These are phyloP conservation scores for Pseudocercospora musae DNA, from an alignment of 2,329 filamentous ascomycete species.

Conservation along the genomic window DNA sequence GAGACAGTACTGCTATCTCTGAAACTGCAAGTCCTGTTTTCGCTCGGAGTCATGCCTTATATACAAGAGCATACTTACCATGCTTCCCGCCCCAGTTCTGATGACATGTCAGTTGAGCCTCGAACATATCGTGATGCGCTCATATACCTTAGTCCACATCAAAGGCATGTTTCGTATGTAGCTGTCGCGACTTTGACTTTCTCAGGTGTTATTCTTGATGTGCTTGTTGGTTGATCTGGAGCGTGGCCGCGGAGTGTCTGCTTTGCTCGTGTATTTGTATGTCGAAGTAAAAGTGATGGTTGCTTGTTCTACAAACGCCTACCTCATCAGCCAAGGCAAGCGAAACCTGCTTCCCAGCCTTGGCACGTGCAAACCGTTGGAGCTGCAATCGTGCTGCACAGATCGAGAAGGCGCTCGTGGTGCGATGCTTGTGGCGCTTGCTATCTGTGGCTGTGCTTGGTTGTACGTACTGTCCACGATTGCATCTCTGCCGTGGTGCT, in stretches of 20 bases:
- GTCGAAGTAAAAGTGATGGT: neutral
- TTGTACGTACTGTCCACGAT: neutral
- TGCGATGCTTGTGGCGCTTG: neutral
- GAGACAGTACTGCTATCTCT: too few species aligned
- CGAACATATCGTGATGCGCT: neutral
- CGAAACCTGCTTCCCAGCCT: neutral
- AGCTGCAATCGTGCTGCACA: neutral
- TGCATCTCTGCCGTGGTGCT: neutral
- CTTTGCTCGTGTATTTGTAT: neutral
- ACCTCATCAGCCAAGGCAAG: neutral
- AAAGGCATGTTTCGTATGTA: slow-evolving; percentile 39
- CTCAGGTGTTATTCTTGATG: neutral
- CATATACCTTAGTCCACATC: slow-evolving; percentile 44
- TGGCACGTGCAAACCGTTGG: neutral
- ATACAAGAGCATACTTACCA: too few species aligned
- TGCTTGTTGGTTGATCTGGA: neutral
- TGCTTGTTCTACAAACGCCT: neutral
- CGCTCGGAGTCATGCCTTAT: too few species aligned
- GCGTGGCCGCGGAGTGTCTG: neutral
- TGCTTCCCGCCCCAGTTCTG: slow-evolving; percentile 41
- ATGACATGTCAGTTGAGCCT: neutral
- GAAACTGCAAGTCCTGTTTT: too few species aligned
- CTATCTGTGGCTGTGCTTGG: neutral
- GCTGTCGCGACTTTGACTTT: neutral
- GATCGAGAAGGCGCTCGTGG: neutral